phyloP scores from a whole-genome alignment of 2,329 filamentous ascomycete genomes.

The Blastomyces parvus region DNA sequence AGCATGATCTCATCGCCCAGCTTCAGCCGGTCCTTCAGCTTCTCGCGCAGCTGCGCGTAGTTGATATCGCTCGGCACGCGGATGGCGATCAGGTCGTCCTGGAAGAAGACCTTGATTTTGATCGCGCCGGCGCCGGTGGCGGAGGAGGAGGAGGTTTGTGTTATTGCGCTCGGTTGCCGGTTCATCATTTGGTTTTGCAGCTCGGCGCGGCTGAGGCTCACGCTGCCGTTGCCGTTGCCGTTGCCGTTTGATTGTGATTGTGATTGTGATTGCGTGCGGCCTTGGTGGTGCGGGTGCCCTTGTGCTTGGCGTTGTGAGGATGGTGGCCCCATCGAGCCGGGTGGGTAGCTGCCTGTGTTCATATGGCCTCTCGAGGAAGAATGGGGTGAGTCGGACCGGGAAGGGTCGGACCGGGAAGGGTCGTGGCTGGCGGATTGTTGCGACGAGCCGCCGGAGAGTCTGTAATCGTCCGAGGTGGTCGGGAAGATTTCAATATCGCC shows the following conservation, averaged over 20 bases:
- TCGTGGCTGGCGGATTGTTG: slow-evolving; percentile 58
- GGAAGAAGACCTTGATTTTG: slow-evolving; percentile 93
- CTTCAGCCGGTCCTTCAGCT: slow-evolving; percentile 75
- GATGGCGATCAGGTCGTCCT: slow-evolving; percentile 84
- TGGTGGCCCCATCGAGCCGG: slow-evolving; percentile 29
- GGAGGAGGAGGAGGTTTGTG: slow-evolving; percentile 37
- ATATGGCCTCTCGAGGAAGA: slow-evolving; percentile 51
- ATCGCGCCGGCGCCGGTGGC: slow-evolving; percentile 46
- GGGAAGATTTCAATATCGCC: slow-evolving; percentile 90
- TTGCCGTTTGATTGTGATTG: too few species aligned
- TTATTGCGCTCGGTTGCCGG: slow-evolving; percentile 46
- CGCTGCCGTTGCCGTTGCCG: slow-evolving; percentile 17
- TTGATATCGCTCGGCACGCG: slow-evolving; percentile 73
- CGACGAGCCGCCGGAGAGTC: slow-evolving; percentile 62
- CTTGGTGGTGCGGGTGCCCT: slow-evolving; percentile 32
- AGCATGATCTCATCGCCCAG: slow-evolving; percentile 67
- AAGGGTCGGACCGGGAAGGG: slow-evolving; percentile 46
- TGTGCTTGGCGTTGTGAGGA: slow-evolving; percentile 30
- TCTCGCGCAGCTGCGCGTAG: slow-evolving; percentile 69
- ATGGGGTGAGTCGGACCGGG: slow-evolving; percentile 56
- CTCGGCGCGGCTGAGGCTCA: slow-evolving; percentile 17
- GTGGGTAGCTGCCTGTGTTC: slow-evolving; percentile 39
- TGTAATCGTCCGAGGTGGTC: slow-evolving; percentile 46
- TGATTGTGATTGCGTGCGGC: slow-evolving; percentile 21
- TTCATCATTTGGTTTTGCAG: slow-evolving; percentile 34